phyloP scores from a whole-genome alignment of 2,329 filamentous ascomycete species.

The Talaromyces sp. region DNA sequence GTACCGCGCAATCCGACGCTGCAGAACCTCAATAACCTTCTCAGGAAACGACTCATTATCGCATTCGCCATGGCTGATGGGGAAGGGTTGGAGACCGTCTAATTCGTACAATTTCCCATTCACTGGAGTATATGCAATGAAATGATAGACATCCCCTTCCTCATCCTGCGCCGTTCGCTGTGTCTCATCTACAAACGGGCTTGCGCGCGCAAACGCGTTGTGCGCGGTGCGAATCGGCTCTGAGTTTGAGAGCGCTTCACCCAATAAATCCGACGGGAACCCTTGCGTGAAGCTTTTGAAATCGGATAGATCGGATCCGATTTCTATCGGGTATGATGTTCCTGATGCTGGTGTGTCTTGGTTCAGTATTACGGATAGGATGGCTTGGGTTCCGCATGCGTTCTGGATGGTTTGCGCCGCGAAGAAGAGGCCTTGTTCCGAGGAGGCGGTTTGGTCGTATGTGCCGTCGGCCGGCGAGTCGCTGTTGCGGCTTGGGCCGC shows the following conservation, averaged over 20 bases:
- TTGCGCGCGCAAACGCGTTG: slow-evolving; percentile 84
- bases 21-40: slow-evolving; percentile 82
- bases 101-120: slow-evolving; percentile 84
- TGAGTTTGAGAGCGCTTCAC: slow-evolving; percentile 68
- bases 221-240: slow-evolving; percentile 73
- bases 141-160: slow-evolving; percentile 87
- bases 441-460: slow-evolving; percentile 68
- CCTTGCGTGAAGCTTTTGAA: slow-evolving; percentile 87
- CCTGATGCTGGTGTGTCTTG: slow-evolving; percentile 49
- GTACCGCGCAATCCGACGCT: slow-evolving; percentile 78
- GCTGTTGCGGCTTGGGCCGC: slow-evolving; percentile 60
- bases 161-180: slow-evolving; percentile 66
- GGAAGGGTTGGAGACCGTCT: slow-evolving; percentile 88
- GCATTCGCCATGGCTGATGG: slow-evolving; percentile 82
- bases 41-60: slow-evolving; percentile 67
- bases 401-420: slow-evolving; percentile 97
- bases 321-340: slow-evolving; percentile 52
- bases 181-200: slow-evolving; percentile 91
- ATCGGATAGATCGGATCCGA: slow-evolving; percentile 67
- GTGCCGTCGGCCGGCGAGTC: slow-evolving; percentile 72
- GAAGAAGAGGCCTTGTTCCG: slow-evolving; percentile 77
- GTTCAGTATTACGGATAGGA: slow-evolving; percentile 89
- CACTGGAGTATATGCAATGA: slow-evolving; percentile 88
- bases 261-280: slow-evolving; percentile 72
- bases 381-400: slow-evolving; percentile 92